Evolutionary conservation across 1,284 basidiomycete genomes (phyloP), one percentile per base, ranked within the genome.

Genomic region (Marasmius sp.): DNA sequence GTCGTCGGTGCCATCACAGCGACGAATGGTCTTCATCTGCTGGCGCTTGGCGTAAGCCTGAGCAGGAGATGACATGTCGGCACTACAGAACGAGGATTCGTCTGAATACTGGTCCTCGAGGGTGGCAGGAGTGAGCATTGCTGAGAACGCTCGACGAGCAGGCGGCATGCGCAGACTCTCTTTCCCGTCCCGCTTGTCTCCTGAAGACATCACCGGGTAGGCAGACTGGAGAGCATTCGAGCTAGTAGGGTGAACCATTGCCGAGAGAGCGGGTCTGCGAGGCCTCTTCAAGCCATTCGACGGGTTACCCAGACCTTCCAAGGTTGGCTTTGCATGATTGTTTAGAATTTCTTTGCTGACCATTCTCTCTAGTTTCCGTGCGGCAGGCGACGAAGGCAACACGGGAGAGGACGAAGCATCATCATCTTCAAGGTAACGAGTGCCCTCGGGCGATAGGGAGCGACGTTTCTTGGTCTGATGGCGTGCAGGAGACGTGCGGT

Each of bases 1-100:
- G 70, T 92, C 88, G 55, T 92, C 90, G 20, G 88, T 91, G 14
- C 90, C 91, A 68, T 92, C 91, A 67, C 89, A 85, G 49, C 90
- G 79, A 50, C 90, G 80, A 62, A 92, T 81, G 0, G 89, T 89
- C 77, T 85, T 89, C 27, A 84, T 80, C 64, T 89, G 86, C 63
- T 91, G 90, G 45, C 89, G 84, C 67, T 85, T 86, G 1, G 88
- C 83, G 69, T 92, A 91, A 8, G 89, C 88, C 67, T 89, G 86
- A 48, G 89, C 91, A 45, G 91, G 90, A 0, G 89, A 91, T 43
- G 88, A 90, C 81, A 85, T 82, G 65, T 89, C 88, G 16, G 79
- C 83, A 60, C 50, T 57, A 22, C 86, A 86, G 66, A 87, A 85
- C 3, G 83, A 77, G 62, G 83, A 80, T 65, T 88, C 83, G 59